Percentiles rank a stretch among this genome's conserved stretches.
These are phyloP conservation scores for Apodospora peruviana DNA, from an alignment of 495 filamentous ascomycete genomes.

Conservation along the genomic window DNA sequence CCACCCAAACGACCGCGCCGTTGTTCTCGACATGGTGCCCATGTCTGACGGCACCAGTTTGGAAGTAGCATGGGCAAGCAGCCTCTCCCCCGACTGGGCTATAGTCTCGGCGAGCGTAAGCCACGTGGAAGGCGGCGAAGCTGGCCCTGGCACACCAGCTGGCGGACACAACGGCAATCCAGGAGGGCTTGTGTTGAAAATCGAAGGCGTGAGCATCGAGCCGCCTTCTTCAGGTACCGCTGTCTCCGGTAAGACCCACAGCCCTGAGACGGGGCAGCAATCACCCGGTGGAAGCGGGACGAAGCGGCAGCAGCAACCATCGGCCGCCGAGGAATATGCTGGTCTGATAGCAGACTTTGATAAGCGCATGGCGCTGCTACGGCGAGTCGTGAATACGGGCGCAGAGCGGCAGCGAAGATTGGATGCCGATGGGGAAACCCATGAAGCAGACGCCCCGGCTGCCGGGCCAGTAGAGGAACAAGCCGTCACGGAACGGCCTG, in stretches of 20 bases:
- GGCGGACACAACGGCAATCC: slow-evolving; percentile 20
- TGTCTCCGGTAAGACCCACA: slow-evolving; percentile 15
- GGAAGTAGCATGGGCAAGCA: slow-evolving; percentile 40
- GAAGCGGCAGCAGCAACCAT: slow-evolving; percentile 13
- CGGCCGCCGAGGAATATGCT: slow-evolving; percentile 35
- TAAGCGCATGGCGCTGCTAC: slow-evolving; percentile 51
- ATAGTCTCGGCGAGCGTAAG: slow-evolving; percentile 35
- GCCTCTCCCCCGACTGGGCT: slow-evolving; percentile 43
- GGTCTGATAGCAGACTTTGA: slow-evolving; percentile 64
- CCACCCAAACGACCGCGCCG: slow-evolving; percentile 39
- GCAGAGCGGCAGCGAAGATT: slow-evolving; percentile 29
- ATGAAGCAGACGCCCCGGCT: neutral
- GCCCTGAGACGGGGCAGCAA: slow-evolving; percentile 19
- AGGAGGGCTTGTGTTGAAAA: slow-evolving; percentile 57
- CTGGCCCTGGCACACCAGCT: slow-evolving; percentile 15
- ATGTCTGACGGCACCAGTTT: slow-evolving; percentile 43
- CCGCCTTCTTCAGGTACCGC: slow-evolving; percentile 1
- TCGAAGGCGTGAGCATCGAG: slow-evolving; percentile 53
- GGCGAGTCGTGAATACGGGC: slow-evolving; percentile 42
- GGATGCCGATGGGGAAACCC: neutral
- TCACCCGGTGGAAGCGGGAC: slow-evolving; percentile 30
- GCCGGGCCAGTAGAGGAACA: neutral
- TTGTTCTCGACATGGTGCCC: slow-evolving; percentile 50
- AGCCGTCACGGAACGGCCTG: neutral
- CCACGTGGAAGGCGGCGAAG: slow-evolving; percentile 34